Evolutionary conservation across 495 filamentous ascomycete species (phyloP), one percentile per base, ranked within the genome.

Genomic region (Margaritispora aquatica): DNA sequence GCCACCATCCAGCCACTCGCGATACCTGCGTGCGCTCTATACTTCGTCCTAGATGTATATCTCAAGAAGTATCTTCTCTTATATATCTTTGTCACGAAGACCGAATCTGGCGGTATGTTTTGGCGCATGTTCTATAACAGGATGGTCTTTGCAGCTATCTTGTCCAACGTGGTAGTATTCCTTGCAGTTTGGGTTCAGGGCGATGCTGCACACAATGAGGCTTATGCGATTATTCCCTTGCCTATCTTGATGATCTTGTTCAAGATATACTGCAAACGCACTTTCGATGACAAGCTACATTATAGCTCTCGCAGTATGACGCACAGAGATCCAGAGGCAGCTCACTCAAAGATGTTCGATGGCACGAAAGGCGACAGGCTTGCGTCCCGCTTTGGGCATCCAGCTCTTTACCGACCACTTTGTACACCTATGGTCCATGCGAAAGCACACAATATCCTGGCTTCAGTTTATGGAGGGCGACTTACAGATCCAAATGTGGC

Each of bases 351-450:
- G 22, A 44, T 55, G 7, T 55, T 53, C 46, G 52, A 57, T 20
- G 51, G 53, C 1, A 75, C 70, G 49, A 83, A 77, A 44, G 38
- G 38, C 19, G 91, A 95, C 55, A 85, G 88, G 21, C 82, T 97
- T 2, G 86, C 80, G 34, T 78, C 85, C 41, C 84, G 90, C 41
- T 98, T 96, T 71, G 92, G 92, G 3, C 89, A 97, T 68, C 94
- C 94, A 17, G 92, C 88, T 13, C 83, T 98, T 20, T 96, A 89
- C 74, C 88, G 87, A 64, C 86, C 87, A 8, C 81, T 98, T 51
- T 89, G 93, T 63, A 95, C 90, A 0, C 94, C 94, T 0, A 98
- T 98, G 94, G 93, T 98, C 11, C 88, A 94, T 62, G 89, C 89
- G 41, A 93, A 87, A 69, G 90, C 91, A 19, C 86, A 91, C 59